phyloP scores from a whole-genome alignment of 2,329 filamentous ascomycete species.

The Thelonectria discophora region DNA sequence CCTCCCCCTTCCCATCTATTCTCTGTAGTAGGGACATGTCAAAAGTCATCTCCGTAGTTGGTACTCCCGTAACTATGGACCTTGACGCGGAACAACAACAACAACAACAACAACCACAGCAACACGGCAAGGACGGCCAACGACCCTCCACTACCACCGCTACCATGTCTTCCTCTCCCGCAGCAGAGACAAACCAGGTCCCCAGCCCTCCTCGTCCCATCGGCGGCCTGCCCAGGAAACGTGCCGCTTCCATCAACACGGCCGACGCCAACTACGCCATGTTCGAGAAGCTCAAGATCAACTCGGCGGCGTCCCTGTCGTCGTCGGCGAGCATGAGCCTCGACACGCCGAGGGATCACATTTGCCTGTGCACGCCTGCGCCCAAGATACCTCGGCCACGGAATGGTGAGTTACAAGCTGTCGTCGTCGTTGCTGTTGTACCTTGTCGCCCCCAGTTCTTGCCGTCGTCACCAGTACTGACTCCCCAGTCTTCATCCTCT shows the following conservation, averaged over 20 bases:
- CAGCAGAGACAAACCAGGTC: constrained; percentile 35
- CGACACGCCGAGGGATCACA: constrained; percentile 52
- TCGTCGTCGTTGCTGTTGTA: constrained; percentile 25
- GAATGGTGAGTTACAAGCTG: constrained; percentile 59
- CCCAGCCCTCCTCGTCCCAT: constrained; percentile 39
- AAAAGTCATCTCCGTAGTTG: constrained; percentile 43
- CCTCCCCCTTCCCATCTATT: background rate
- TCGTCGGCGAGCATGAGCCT: constrained; percentile 40
- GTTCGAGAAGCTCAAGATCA: constrained; percentile 43
- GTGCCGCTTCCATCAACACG: constrained; percentile 56
- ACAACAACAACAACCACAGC: background rate
- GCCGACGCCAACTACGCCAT: constrained; percentile 53
- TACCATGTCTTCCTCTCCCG: too few species aligned
- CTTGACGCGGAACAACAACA: constrained; percentile 28
- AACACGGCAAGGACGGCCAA: constrained; percentile 28
- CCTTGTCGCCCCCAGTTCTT: too few species aligned
- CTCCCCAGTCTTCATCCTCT: constrained; percentile 89
- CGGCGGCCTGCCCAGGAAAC: constrained; percentile 49
- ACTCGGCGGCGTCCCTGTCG: constrained; percentile 34
- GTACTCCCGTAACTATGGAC: constrained; percentile 38
- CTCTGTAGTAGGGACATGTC: constrained; percentile 35
- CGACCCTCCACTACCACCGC: constrained; percentile 22
- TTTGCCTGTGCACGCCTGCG: constrained; percentile 65
- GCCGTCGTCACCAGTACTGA: constrained; percentile 39
- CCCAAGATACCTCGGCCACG: constrained; percentile 67